Conservation (phyloP, 352 stramenopile genomes). For the Pythium sp. region DNA sequence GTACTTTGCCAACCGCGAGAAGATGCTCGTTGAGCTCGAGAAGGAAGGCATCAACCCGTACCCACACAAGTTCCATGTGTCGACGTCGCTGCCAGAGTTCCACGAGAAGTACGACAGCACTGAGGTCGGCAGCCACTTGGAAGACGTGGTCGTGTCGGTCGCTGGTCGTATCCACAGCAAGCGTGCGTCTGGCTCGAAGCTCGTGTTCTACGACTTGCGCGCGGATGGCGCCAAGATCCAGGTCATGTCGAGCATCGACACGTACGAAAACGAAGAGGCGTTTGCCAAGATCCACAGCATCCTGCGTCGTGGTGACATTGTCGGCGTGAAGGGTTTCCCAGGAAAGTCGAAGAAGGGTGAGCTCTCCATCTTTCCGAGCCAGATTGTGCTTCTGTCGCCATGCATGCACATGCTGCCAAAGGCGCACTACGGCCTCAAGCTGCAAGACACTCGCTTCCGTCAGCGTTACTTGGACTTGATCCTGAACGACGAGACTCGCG, state of each 20-base stretch:
- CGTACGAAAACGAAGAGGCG: constrained; percentile 51
- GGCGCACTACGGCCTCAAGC: constrained; percentile 61
- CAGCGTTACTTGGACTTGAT: constrained; percentile 97
- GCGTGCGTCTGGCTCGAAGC: constrained; percentile 93
- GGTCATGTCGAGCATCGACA: constrained; percentile 92
- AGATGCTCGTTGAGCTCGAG: constrained; percentile 88
- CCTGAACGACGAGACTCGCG: constrained; percentile 91
- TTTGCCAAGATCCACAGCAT: constrained; percentile 86
- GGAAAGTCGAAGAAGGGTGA: constrained; percentile 98
- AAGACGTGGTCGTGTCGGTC: constrained; percentile 87
- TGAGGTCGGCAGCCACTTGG: constrained; percentile 80
- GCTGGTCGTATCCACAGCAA: constrained; percentile 96
- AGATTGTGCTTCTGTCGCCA: constrained; percentile 72
- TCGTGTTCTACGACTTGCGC: constrained; percentile 98
- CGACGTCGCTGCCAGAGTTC: constrained; percentile 93
- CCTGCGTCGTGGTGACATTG: constrained; percentile 95
- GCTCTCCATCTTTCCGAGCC: constrained; percentile 94
- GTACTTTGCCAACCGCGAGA: constrained; percentile 97
- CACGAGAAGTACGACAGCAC: constrained; percentile 78
- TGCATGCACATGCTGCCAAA: constrained; percentile 88
- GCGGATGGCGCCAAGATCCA: constrained; percentile 95
- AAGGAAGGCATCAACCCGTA: constrained; percentile 93
- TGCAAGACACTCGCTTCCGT: constrained; percentile 85
- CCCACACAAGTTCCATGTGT: constrained; percentile 98
- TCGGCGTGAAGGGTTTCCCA: constrained; percentile 92